Evolutionary conservation across 768 basidiomycete genomes (phyloP), one percentile per base, ranked within the genome.

Genomic region (Leccinum arenicola): DNA sequence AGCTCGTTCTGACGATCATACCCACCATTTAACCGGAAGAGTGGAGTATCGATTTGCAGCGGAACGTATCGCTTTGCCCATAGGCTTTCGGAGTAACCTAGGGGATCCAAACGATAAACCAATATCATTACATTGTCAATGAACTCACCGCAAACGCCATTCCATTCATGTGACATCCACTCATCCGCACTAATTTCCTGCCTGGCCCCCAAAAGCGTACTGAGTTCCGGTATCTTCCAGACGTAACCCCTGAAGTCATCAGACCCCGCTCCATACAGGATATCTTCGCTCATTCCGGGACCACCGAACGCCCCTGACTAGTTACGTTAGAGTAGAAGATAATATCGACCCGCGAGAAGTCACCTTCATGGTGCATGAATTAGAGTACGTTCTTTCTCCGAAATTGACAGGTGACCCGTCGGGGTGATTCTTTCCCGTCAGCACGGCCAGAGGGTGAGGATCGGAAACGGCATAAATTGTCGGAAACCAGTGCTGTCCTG

Each of bases 221-320:
- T 58, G 3, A 80, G 61, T 12, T 79, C 66, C 4, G 92, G 91
- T 36, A 94, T 76, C 63, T 81, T 83, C 92, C 92, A 94, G 23
- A 91, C 69, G 63, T 93, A 93, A 19, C 80, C 83, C 38, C 85
- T 78, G 68, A 93, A 93, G 70, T 93, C 89, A 68, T 94, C 92
- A 11, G 89, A 92, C 15, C 92, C 92, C n/a, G 82, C 82, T 36
- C 80, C 80, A 66, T 87, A 93, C 64, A 87, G 83, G 31, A 78
- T 70, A 56, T 89, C 88, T 23, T 64, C 72, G 50, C 80, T 76
- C 29, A 80, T 65, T 4, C 80, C 81, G 2, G 80, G 79, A 3
- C 84, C 82, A 38, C 91, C 89, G 62, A 94, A 93, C 6, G 84
- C 82, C 3, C 89, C 90, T 60, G 91, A 88, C 88, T 92, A 58